phyloP scores from a whole-genome alignment of 2,329 filamentous ascomycete species.

The Curvularia eragrostidis region DNA sequence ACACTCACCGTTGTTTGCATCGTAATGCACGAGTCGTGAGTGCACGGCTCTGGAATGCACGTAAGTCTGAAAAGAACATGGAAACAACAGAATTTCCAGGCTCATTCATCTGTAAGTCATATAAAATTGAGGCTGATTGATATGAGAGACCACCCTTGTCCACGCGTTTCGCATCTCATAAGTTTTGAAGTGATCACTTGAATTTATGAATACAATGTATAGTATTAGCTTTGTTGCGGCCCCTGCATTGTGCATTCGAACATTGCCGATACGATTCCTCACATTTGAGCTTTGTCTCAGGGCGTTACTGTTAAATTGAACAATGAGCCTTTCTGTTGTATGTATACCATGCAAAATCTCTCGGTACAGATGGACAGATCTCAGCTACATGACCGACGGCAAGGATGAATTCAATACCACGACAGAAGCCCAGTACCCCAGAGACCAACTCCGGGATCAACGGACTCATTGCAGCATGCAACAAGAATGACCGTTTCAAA shows the following conservation, averaged over 20 bases:
- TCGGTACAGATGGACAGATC: neutral
- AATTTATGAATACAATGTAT: constrained; percentile 2
- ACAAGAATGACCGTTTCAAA: constrained; percentile 40
- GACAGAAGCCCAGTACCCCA: constrained; percentile 9
- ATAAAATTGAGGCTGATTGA: neutral
- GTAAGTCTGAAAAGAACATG: neutral
- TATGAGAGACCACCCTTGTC: neutral
- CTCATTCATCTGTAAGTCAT: neutral
- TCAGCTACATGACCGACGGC: neutral
- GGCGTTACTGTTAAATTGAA: constrained; percentile 9
- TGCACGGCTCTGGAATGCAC: too few species aligned
- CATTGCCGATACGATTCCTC: constrained; percentile 1
- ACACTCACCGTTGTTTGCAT: neutral
- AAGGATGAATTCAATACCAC: constrained; percentile 13
- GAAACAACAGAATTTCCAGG: neutral
- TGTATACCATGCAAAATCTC: constrained; percentile 8
- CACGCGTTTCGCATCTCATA: neutral
- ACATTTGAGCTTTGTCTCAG: constrained; percentile 23
- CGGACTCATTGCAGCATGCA: constrained; percentile 31
- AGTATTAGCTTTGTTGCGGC: constrained; percentile 17
- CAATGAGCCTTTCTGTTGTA: constrained; percentile 16
- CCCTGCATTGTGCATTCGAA: neutral
- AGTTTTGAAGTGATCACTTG: neutral
- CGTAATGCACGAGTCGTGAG: neutral
- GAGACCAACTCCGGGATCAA: constrained; percentile 20